A percentile compares a stretch with the other conserved stretches of the same genome.
These are phyloP conservation scores for Trichoderma gamsii DNA, from an alignment of 495 filamentous ascomycete species.

Conservation along the genomic window DNA sequence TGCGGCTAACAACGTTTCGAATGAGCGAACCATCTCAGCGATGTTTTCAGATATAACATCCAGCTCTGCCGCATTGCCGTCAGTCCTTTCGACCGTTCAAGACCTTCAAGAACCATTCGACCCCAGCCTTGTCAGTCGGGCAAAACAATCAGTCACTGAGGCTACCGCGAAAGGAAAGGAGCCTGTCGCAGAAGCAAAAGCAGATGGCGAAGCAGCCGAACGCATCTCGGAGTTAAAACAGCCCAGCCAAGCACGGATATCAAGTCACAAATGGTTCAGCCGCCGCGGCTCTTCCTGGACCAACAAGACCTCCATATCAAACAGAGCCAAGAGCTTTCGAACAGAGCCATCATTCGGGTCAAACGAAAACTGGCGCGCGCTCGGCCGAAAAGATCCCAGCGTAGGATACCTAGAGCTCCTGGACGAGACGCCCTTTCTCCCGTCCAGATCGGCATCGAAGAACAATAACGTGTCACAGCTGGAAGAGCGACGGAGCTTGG, in stretches of 20 bases:
- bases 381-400: neutral
- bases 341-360: slow-evolving; percentile 15
- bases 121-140: neutral
- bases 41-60: slow-evolving; percentile 10
- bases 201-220: slow-evolving; percentile 4
- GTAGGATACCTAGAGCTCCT: slow-evolving; percentile 5
- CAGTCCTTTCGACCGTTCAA: neutral
- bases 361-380: slow-evolving; percentile 14
- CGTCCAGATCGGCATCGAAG: neutral
- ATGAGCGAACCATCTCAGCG: neutral
- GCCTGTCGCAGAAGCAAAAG: neutral
- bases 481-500: slow-evolving; percentile 1
- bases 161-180: neutral
- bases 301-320: neutral
- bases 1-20: neutral
- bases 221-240: neutral
- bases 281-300: neutral
- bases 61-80: slow-evolving; percentile 14
- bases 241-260: slow-evolving; percentile 4
- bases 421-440: slow-evolving; percentile 6
- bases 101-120: neutral
- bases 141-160: neutral
- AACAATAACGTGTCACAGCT: neutral
- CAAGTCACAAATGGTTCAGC: slow-evolving; percentile 4
- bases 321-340: neutral